phyloP scores from a whole-genome alignment of 2,329 filamentous ascomycete genomes.

The Endoconidiophora laricicola region DNA sequence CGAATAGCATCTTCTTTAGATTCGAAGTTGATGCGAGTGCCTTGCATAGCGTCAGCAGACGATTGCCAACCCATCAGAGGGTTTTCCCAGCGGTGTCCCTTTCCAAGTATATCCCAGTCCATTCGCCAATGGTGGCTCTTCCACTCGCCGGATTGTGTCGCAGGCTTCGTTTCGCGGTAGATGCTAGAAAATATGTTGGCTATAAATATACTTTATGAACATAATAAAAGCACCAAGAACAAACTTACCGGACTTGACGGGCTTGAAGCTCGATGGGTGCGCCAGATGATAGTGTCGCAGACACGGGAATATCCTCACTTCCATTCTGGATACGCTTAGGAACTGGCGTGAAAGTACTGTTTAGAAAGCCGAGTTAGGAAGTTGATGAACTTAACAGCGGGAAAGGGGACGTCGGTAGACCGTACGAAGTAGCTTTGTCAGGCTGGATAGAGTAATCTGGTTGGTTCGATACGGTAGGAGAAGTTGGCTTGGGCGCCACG shows the following conservation, averaged over 20 bases:
- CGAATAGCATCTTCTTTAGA: constrained; percentile 84
- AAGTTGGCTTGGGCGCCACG: constrained; percentile 23
- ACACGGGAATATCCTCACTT: constrained; percentile 61
- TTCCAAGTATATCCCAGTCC: constrained; percentile 91
- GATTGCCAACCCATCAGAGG: constrained; percentile 98
- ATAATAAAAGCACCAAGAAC: background rate
- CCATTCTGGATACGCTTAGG: constrained; percentile 83
- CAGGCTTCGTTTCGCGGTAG: constrained; percentile 80
- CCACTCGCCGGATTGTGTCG: constrained; percentile 87
- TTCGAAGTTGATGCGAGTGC: constrained; percentile 78
- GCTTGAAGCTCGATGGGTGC: constrained; percentile 89
- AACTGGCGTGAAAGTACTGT: constrained; percentile 75
- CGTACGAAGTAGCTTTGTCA: constrained; percentile 82
- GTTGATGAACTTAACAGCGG: background rate
- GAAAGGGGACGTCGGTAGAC: background rate
- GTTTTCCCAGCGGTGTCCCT: constrained; percentile 97
- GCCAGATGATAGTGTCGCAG: constrained; percentile 77
- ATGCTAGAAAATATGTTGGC: constrained; percentile 43
- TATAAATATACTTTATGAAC: background rate
- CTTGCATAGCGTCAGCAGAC: constrained; percentile 87
- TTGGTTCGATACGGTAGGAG: constrained; percentile 38
- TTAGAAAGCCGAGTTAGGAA: background rate
- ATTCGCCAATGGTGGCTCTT: constrained; percentile 78
- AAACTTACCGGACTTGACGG: constrained; percentile 69
- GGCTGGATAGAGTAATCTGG: constrained; percentile 67